Evolutionary conservation across 257 asterid genomes (phyloP).

Genomic region (Plectranthus barbatus): DNA sequence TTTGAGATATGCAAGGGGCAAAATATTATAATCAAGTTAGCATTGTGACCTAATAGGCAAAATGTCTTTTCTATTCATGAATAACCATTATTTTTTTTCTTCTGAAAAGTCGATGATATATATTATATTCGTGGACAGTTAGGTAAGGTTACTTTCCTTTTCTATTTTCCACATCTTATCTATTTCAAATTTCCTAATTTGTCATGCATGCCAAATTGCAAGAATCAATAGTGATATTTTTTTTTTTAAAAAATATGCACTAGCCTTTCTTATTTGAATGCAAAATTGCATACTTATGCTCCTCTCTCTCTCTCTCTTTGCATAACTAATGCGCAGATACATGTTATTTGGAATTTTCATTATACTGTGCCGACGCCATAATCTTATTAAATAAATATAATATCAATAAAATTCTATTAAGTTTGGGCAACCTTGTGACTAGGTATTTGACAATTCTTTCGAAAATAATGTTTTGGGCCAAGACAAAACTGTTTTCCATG

Average conservation of each 20-base stretch:
- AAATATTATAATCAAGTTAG: not conserved
- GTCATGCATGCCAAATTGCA: not conserved
- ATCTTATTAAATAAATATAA: too few species aligned
- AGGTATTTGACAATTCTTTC: too few species aligned
- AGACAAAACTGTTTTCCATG: too few species aligned
- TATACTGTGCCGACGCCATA: too few species aligned
- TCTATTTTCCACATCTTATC: constrained; percentile 17
- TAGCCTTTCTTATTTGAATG: not conserved
- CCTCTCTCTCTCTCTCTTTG: too few species aligned
- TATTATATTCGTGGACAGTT: constrained; percentile 6
- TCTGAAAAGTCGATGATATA: not conserved
- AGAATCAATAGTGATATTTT: not conserved
- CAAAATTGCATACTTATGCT: not conserved
- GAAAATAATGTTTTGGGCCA: too few species aligned
- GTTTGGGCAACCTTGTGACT: too few species aligned
- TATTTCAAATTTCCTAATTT: not conserved
- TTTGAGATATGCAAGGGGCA: constrained; percentile 29
- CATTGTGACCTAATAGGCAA: constrained; percentile 12
- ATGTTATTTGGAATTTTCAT: too few species aligned
- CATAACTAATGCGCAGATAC: too few species aligned
- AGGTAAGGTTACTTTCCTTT: not conserved
- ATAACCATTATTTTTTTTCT: constrained; percentile 18
- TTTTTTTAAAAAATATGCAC: not conserved
- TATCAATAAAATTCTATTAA: too few species aligned
- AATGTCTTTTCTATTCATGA: constrained; percentile 31